phyloP scores from a whole-genome alignment of 176 grass and related monocot genomes.

The Themeda triandra region DNA sequence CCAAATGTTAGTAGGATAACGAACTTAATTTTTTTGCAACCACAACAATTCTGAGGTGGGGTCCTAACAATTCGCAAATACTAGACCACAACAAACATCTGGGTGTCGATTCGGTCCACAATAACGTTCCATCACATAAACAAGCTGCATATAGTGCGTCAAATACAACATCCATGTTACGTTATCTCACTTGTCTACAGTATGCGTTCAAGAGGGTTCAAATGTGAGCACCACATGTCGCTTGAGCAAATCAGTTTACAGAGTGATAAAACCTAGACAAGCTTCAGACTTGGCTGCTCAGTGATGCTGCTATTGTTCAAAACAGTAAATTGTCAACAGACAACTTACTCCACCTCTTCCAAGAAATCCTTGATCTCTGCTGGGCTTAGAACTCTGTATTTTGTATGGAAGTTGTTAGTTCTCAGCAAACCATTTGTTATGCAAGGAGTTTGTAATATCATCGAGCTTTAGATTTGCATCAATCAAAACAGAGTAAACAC shows the following conservation, averaged over 20 bases:
- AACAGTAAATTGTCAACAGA: not conserved
- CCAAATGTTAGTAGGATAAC: not conserved
- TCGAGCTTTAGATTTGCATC: not conserved
- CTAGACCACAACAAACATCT: not conserved
- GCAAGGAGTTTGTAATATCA: not conserved
- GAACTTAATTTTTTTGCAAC: not conserved
- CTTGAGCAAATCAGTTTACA: constrained; percentile 37
- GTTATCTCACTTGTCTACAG: not conserved
- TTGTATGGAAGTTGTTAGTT: constrained; percentile 7
- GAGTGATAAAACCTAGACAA: constrained; percentile 14
- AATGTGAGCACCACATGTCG: constrained; percentile 4
- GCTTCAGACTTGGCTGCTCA: constrained; percentile 12
- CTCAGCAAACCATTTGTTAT: not conserved
- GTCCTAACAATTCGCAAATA: not conserved
- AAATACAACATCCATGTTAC: constrained; percentile 35
- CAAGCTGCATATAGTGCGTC: not conserved
- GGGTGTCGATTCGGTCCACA: not conserved
- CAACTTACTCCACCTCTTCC: constrained; percentile 88
- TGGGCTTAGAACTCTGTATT: constrained; percentile 81
- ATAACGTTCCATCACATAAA: not conserved
- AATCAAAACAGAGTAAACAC: not conserved
- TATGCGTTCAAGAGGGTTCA: constrained; percentile 2
- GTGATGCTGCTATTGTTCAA: not conserved
- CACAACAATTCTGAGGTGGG: not conserved
- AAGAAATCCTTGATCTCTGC: constrained; percentile 98